Percentiles rank a stretch among this genome's conserved stretches.
Conservation (phyloP, 2,329 filamentous ascomycete species). For the Aurifilum marmelostoma region DNA sequence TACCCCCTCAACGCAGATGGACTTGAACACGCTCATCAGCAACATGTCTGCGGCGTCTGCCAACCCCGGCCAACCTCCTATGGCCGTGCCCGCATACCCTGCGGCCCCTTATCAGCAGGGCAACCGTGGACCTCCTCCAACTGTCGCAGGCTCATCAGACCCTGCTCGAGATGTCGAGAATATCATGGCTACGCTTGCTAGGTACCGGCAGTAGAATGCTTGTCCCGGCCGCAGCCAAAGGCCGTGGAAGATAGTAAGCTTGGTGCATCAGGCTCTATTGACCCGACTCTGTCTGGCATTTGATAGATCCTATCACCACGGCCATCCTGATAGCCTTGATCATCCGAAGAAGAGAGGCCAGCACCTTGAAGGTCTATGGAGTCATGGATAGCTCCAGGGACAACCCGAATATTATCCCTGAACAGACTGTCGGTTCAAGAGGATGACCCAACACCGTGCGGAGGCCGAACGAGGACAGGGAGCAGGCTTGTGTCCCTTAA, state of each 20-base stretch:
- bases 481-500: background rate
- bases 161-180: conserved; percentile 65
- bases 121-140: conserved; percentile 35
- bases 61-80: conserved; percentile 7
- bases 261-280: background rate
- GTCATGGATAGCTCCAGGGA: background rate
- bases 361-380: background rate
- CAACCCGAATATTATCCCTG: background rate
- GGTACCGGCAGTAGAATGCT: conserved; percentile 56
- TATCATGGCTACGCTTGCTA: conserved; percentile 74
- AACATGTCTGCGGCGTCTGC: conserved; percentile 38
- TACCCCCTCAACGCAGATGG: conserved; percentile 40
- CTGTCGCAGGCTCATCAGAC: conserved; percentile 36
- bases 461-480: background rate
- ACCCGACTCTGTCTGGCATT: background rate
- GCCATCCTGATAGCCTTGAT: too few relatives aligned
- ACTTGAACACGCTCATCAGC: conserved; percentile 52
- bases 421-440: background rate
- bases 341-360: too few relatives aligned
- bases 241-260: background rate
- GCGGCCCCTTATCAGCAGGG: conserved; percentile 34
- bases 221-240: background rate
- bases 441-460: background rate
- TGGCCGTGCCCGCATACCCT: conserved; percentile 35
- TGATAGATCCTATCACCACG: background rate